These are phyloP conservation scores for Calycina marina DNA, from an alignment of 2,329 filamentous ascomycete species.

Conservation along the genomic window DNA sequence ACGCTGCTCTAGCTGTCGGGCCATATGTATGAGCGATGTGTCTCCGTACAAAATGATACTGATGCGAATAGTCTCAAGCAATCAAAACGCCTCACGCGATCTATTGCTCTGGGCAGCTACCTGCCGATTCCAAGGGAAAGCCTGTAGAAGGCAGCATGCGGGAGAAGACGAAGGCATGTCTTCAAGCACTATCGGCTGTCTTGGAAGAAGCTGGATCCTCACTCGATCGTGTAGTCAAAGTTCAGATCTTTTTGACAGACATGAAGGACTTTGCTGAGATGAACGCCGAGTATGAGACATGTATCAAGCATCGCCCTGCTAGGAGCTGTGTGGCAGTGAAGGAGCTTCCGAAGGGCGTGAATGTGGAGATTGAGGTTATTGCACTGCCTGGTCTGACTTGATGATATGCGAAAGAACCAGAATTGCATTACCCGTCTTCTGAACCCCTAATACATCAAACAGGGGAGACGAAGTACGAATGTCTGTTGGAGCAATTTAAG, in stretches of 20 bases:
- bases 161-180: constrained; percentile 46
- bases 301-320: constrained; percentile 73
- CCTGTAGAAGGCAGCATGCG: constrained; percentile 33
- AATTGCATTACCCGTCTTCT: no score
- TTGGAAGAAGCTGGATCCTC: constrained; percentile 68
- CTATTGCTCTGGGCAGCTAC: constrained; percentile 45
- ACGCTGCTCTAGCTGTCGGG: constrained; percentile 34
- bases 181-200: constrained; percentile 72
- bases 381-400: constrained; percentile 48
- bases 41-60: no score
- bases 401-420: no score
- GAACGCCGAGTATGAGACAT: constrained; percentile 76
- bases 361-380: constrained; percentile 84
- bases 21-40: constrained; percentile 40
- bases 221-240: constrained; percentile 74
- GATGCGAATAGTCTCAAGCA: constrained; percentile 53
- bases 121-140: constrained; percentile 17
- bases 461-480: no score
- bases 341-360: constrained; percentile 71
- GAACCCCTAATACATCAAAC: no score
- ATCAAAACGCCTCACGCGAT: constrained; percentile 51
- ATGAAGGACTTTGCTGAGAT: constrained; percentile 82
- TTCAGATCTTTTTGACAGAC: constrained; percentile 79
- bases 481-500: no score
- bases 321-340: constrained; percentile 83